phyloP scores from a whole-genome alignment of 2,329 filamentous ascomycete species.

The Ophiostoma sp. region DNA sequence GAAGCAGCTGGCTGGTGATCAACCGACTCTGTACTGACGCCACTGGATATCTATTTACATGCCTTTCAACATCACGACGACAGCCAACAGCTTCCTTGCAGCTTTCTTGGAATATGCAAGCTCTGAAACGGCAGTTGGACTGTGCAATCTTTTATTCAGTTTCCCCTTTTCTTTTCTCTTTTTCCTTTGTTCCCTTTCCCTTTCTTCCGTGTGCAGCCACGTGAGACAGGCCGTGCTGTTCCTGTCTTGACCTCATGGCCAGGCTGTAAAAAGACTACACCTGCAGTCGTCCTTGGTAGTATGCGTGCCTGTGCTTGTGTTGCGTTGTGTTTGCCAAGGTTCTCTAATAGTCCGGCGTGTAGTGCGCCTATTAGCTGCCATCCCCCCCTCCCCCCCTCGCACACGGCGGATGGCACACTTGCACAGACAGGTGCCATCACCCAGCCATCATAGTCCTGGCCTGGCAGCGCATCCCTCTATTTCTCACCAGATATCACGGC shows the following conservation, averaged over 20 bases:
- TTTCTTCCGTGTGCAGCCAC: too few relatives aligned
- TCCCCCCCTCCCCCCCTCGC: neutral
- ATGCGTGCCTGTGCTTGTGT: neutral
- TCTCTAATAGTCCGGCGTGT: neutral
- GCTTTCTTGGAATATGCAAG: neutral
- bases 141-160: too few relatives aligned
- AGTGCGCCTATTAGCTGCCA: neutral
- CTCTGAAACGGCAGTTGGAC: neutral
- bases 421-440: too few relatives aligned
- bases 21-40: too few relatives aligned
- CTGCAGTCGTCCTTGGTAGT: neutral
- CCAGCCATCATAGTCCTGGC: too few relatives aligned
- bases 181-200: neutral
- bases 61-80: too few relatives aligned
- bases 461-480: too few relatives aligned
- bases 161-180: too few relatives aligned
- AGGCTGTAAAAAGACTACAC: neutral
- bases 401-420: too few relatives aligned
- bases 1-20: too few relatives aligned
- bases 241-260: neutral
- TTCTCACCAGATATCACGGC: too few relatives aligned
- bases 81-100: neutral
- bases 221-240: neutral
- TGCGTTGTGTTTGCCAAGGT: neutral
- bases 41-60: neutral